Percentiles rank a stretch among this genome's conserved stretches.
Conservation (phyloP, 352 stramenopile species). For the Aphanomyces astaci region DNA sequence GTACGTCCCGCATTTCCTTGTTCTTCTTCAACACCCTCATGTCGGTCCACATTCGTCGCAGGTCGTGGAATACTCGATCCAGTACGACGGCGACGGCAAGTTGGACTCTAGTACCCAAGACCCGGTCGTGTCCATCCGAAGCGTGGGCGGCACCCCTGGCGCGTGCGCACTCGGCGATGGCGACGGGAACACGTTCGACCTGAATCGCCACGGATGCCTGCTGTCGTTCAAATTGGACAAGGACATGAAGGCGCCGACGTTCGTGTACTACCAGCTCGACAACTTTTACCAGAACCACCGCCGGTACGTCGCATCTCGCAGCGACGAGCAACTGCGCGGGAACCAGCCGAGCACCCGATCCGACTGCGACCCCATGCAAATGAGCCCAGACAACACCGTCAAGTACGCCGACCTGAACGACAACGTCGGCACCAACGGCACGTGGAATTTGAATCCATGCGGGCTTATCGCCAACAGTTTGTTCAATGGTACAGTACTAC, state of each 20-base stretch:
- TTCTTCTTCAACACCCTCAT: neutral
- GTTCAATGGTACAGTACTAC: constrained; percentile 98
- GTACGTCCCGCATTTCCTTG: constrained; percentile 29
- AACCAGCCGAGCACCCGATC: constrained; percentile 45
- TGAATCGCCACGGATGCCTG: constrained; percentile 47
- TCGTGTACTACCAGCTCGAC: constrained; percentile 98
- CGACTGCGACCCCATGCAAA: constrained; percentile 80
- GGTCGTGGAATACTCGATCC: constrained; percentile 86
- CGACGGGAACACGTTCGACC: constrained; percentile 62
- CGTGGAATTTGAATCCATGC: constrained; percentile 90
- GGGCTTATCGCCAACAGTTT: constrained; percentile 98
- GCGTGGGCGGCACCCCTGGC: constrained; percentile 43
- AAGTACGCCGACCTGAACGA: constrained; percentile 57
- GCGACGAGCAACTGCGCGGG: constrained; percentile 84
- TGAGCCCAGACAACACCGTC: constrained; percentile 27
- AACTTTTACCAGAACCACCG: constrained; percentile 99
- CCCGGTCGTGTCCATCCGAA: neutral
- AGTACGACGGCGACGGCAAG: constrained; percentile 75
- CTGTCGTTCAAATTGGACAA: constrained; percentile 85
- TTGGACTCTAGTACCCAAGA: constrained; percentile 39
- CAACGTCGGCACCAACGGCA: constrained; percentile 29
- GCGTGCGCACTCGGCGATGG: constrained; percentile 51
- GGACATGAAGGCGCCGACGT: constrained; percentile 93
- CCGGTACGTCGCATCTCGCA: constrained; percentile 87
- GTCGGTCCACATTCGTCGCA: constrained; percentile 25